Evolutionary conservation across 202 grass and related monocot genomes (phyloP), one percentile per base, ranked within the genome.

Genomic region (Saccharum hybrid): DNA sequence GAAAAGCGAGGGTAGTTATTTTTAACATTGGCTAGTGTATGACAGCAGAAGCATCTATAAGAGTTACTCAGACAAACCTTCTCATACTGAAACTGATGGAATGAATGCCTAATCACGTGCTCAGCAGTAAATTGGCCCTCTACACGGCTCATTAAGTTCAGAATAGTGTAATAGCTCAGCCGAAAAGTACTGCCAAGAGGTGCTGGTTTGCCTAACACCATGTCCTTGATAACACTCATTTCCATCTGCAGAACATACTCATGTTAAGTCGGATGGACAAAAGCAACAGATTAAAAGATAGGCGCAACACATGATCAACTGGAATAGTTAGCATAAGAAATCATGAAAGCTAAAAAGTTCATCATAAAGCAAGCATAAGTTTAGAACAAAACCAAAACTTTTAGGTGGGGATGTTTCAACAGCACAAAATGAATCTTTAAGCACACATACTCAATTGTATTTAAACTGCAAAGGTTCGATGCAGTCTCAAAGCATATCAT

Each of bases 51-150:
- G 22, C 15, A 68, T 86, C 51, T 66, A 61, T 56, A 74, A 78
- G 66, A 83, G 68, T 31, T 65, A 16, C 36, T 38, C 33, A 81
- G 80, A 82, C 75, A 63, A 72, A 99, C 96, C 96, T 96, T 99
- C 80, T 96, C 96, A 68, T 94, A 99, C 72, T 99, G 93, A 86
- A 99, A 99, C 68, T 99, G 93, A 85, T 99, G 96, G 86, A 99
- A 99, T 74, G 96, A 99, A 94, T 99, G 86, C 62, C 88, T 91
- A 78, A 96, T 99, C 64, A 94, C 96, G 88, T 96, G 93, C 79
- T 99, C 96, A 84, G 96, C 96, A 18, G 93, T 99, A 89, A 96
- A 99, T 72, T 99, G 96, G 79, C 96, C 93, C 86, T 99, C 96
- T 16, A 88, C 96, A 60, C 91, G 96, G 85, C 96, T 99, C 96